Evolutionary conservation across 2,329 filamentous ascomycete species (phyloP).

Genomic region (Westerdykella sp.): DNA sequence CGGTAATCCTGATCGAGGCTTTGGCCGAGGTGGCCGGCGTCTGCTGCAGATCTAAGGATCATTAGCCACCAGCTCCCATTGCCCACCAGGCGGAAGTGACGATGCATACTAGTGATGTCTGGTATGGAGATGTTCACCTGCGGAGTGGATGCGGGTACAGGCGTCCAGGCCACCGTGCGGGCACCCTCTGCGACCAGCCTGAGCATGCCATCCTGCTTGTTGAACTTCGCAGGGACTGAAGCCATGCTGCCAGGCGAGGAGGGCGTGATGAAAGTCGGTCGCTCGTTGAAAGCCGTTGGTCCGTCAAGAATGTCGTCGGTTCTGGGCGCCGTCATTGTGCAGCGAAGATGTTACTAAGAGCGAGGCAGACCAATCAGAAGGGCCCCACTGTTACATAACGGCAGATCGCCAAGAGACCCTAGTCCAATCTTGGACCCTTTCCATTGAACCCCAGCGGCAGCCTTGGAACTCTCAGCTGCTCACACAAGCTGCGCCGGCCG

Average conservation of each 20-base stretch:
- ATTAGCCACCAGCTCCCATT: not conserved
- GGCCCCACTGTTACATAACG: too few relatives aligned
- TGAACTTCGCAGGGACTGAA: conserved; percentile 55
- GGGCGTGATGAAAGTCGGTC: not conserved
- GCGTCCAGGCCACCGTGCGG: conserved; percentile 73
- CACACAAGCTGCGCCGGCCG: too few relatives aligned
- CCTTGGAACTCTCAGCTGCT: too few relatives aligned
- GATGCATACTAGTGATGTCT: conserved; percentile 70
- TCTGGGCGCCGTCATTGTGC: too few relatives aligned
- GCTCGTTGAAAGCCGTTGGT: not conserved
- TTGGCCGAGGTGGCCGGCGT: conserved; percentile 82
- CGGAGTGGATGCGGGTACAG: conserved; percentile 56
- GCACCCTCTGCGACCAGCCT: conserved; percentile 64
- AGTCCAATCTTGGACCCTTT: too few relatives aligned
- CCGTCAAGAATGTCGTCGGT: too few relatives aligned
- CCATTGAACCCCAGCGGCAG: too few relatives aligned
- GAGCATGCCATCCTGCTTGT: conserved; percentile 90
- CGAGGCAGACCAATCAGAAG: too few relatives aligned
- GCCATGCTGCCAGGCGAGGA: conserved; percentile 27
- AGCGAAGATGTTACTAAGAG: too few relatives aligned
- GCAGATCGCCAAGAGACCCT: too few relatives aligned
- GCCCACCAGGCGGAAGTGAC: conserved; percentile 1
- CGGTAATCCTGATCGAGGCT: conserved; percentile 90
- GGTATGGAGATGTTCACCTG: conserved; percentile 63
- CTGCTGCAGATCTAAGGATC: conserved; percentile 73